A percentile compares a stretch with the other conserved stretches of the same genome.
phyloP scores from a whole-genome alignment of 164 flowering plant species.

The Magnolia changhungtana region DNA sequence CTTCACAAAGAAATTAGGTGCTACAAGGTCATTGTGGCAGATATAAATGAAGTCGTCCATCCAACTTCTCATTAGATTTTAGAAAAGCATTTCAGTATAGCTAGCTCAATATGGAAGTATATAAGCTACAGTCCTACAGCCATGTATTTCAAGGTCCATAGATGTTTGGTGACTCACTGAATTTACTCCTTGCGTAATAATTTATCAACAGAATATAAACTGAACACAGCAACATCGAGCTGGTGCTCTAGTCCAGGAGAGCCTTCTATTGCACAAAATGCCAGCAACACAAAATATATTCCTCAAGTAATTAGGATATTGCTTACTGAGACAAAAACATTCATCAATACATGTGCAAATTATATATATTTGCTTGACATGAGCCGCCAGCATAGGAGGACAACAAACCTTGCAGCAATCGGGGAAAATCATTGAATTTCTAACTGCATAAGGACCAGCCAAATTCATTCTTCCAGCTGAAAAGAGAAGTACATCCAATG shows the following conservation, averaged over 20 bases:
- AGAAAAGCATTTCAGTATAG: background rate
- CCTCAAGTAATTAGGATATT: background rate
- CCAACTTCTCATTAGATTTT: too few species aligned
- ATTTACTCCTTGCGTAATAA: background rate
- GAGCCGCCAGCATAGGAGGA: conserved; percentile 1
- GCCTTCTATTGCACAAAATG: background rate
- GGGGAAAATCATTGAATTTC: conserved; percentile 51
- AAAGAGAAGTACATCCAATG: conserved; percentile 81
- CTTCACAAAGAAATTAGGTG: background rate
- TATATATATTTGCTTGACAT: background rate
- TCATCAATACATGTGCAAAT: background rate
- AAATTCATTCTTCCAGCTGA: conserved; percentile 64
- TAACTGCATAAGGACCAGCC: conserved; percentile 88
- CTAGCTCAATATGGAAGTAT: background rate
- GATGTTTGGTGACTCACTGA: background rate
- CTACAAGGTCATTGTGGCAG: background rate
- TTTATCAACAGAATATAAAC: background rate
- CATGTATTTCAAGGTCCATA: background rate
- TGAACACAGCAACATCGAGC: background rate
- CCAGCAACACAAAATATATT: background rate
- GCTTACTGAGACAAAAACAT: background rate
- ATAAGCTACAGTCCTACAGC: background rate
- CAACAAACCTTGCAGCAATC: conserved; percentile 77
- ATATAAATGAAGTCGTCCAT: background rate
- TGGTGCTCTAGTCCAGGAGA: background rate